phyloP scores from a whole-genome alignment of 371 early-diverging fungal genomes.

The Rhizopus delemar region DNA sequence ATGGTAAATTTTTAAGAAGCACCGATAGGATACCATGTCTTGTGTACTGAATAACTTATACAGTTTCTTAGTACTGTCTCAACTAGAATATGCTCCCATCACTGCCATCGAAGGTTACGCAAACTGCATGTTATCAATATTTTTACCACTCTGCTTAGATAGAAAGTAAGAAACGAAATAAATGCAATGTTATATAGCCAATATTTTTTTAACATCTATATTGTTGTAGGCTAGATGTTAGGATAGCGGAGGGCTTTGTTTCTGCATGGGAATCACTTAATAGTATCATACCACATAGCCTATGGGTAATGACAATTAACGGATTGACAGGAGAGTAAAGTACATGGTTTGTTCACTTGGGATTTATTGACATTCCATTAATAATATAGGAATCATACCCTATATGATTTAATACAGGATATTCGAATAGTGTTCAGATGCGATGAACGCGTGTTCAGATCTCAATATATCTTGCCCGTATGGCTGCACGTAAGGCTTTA shows the following conservation, averaged over 20 bases:
- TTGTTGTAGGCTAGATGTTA: slow-evolving; percentile 19
- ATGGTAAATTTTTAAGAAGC: slow-evolving; percentile 1
- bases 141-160: slow-evolving; percentile 29
- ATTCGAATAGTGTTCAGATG: slow-evolving; percentile 55
- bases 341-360: too few species aligned
- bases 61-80: slow-evolving; percentile 12
- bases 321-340: slow-evolving; percentile 7
- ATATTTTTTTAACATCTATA: not conserved
- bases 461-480: slow-evolving; percentile 44
- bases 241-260: slow-evolving; percentile 31
- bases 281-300: slow-evolving; percentile 38
- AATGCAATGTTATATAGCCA: not conserved
- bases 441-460: slow-evolving; percentile 53
- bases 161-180: slow-evolving; percentile 13
- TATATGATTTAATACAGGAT: slow-evolving; percentile 49
- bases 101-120: slow-evolving; percentile 15
- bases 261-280: slow-evolving; percentile 47
- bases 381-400: slow-evolving; percentile 27
- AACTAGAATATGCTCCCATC: slow-evolving; percentile 19
- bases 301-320: slow-evolving; percentile 42
- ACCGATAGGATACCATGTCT: not conserved
- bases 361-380: not conserved
- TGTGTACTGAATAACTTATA: not conserved
- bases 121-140: slow-evolving; percentile 18
- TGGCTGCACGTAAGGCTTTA: slow-evolving; percentile 55